Evolutionary conservation across 73 alveolate genomes (phyloP).

Genomic region (Paramecium biaurelia): DNA sequence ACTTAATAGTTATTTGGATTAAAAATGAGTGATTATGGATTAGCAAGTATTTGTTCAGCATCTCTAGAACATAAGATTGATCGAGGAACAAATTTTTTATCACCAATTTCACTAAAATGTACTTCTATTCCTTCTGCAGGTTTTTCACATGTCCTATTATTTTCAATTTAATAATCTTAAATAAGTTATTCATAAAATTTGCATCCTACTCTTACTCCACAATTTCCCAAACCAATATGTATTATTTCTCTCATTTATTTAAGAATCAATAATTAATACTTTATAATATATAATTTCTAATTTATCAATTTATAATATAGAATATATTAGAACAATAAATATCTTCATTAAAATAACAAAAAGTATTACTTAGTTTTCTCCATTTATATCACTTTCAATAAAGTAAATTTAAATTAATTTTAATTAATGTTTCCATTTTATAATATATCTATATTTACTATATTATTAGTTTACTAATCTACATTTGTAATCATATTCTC

Average conservation of each 20-base stretch:
- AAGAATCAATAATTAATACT: too few species aligned
- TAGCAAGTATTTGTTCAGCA: not conserved
- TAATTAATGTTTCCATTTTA: too few species aligned
- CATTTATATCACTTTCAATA: too few species aligned
- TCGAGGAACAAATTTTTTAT: slow-evolving; percentile 29
- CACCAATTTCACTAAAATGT: slow-evolving; percentile 46
- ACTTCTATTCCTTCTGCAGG: slow-evolving; percentile 36
- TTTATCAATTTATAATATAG: too few species aligned
- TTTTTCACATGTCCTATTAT: slow-evolving; percentile 16
- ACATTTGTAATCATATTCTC: too few species aligned
- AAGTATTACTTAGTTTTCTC: too few species aligned
- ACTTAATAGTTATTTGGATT: slow-evolving; percentile 38
- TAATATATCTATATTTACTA: too few species aligned
- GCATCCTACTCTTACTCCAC: slow-evolving; percentile 18
- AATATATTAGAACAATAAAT: too few species aligned
- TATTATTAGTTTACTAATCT: too few species aligned
- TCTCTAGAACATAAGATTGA: slow-evolving; percentile 23
- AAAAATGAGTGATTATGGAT: not conserved
- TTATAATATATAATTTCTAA: too few species aligned
- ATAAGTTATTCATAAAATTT: not conserved
- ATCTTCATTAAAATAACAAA: too few species aligned
- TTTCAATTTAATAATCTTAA: not conserved
- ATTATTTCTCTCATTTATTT: slow-evolving; percentile 34
- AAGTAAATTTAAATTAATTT: too few species aligned
- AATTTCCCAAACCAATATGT: slow-evolving; percentile 32